Base-by-base conservation (phyloP, 1,139 yeast species). In the Pneumocystis oryctolagi region DNA sequence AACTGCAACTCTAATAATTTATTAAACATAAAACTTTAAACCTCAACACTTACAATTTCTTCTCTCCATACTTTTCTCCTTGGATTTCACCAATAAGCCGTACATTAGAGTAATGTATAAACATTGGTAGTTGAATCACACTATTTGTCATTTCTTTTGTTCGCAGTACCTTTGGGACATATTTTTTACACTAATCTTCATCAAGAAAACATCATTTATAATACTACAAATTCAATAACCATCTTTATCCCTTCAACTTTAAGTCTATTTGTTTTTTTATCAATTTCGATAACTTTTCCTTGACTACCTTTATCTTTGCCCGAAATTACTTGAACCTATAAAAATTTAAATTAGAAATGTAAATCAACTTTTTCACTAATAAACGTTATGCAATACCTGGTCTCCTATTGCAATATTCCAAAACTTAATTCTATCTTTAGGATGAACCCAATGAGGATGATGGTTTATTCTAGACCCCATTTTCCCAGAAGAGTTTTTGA, bases 391-490 rank as follows among this genome's bases (percentile, higher is more conserved):
- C 1, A 30, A 6, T 31, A 63, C 65, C 16, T 58, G 58, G 18
- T 64, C 65, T 37, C 65, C 65, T 28, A 62, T 61, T n/a, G 65
- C 62, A 28, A 64, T 64, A 20, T 62, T 62, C 65, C 65, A 64
- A 30, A 55, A 61, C 28, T 55, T 63, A 58, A 63, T 63, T n/a
- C 58, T 42, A 35, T 63, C 63, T 31, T 55, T 59, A 42, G 64
- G 37, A 47, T 63, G 55, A 25, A 47, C n/a, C 55, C 55, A 47
- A 2, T 16, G 16, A 47, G 31, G 55, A 25, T 20, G 9, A 47
- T 47, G 30, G 12, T n/a, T 12, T 14, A 20, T 47, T 47, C n/a
- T 30, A 25, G 55, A 47, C 3, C 55, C 55, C 55, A 47, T 47
- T 47, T n/a, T 47, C 12, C 31, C 55, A 9, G 16, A 30, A 5